phyloP scores from a whole-genome alignment of 768 basidiomycete species.

The Boletus vinaceobasis region DNA sequence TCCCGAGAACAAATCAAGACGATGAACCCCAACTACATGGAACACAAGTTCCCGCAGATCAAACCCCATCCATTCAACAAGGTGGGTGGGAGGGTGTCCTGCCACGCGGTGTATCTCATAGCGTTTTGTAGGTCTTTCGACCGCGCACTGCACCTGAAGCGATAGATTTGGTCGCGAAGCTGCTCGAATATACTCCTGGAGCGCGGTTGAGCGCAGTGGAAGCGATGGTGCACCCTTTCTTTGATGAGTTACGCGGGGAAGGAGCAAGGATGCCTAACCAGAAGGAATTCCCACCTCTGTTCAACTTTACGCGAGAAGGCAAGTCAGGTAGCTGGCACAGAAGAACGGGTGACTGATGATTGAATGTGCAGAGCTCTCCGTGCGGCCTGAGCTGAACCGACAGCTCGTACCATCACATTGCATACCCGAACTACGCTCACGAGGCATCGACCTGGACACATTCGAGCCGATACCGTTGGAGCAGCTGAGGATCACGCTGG shows the following conservation, averaged over 20 bases:
- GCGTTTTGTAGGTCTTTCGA: constrained; percentile 80
- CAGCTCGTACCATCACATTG: constrained; percentile 88
- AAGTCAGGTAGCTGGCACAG: constrained; percentile 30
- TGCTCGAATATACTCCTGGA: constrained; percentile 97
- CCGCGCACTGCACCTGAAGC: constrained; percentile 95
- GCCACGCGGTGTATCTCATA: constrained; percentile 12
- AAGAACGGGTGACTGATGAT: neutral
- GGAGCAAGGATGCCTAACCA: constrained; percentile 96
- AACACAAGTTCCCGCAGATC: constrained; percentile 99
- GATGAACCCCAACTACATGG: constrained; percentile 99
- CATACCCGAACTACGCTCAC: constrained; percentile 83
- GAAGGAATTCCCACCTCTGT: constrained; percentile 90
- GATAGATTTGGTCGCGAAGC: constrained; percentile 90
- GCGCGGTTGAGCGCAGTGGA: constrained; percentile 86
- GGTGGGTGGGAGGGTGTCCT: constrained; percentile 39
- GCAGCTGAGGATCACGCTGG: constrained; percentile 89
- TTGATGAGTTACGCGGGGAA: constrained; percentile 90
- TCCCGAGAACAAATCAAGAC: constrained; percentile 99
- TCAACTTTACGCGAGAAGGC: constrained; percentile 97
- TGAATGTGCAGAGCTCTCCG: constrained; percentile 74
- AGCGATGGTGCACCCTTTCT: constrained; percentile 94
- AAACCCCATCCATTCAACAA: constrained; percentile 99
- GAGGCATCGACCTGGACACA: constrained; percentile 81
- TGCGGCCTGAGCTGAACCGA: constrained; percentile 90
- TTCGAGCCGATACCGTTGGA: constrained; percentile 98